phyloP scores from a whole-genome alignment of 2,329 filamentous ascomycete genomes.

The Aspergillus ustus region DNA sequence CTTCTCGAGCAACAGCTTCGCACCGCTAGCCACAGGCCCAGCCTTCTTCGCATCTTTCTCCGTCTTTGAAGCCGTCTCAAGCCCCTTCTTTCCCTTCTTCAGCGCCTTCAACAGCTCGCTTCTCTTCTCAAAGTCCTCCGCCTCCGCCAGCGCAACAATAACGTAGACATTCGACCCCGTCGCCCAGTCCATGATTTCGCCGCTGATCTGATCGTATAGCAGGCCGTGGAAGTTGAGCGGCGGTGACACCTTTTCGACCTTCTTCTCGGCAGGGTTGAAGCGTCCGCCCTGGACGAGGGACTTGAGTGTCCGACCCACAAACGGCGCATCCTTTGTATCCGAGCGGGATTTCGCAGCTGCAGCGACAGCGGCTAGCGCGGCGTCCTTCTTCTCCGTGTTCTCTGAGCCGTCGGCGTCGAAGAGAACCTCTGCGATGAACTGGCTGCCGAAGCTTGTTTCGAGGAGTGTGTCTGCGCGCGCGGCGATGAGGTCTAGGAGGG shows the following conservation, averaged over 20 bases:
- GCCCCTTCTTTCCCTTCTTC: slow-evolving; percentile 71
- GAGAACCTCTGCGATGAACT: slow-evolving; percentile 82
- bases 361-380: slow-evolving; percentile 71
- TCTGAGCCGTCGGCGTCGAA: slow-evolving; percentile 67
- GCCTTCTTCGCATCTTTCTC: slow-evolving; percentile 47
- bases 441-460: slow-evolving; percentile 79
- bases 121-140: slow-evolving; percentile 69
- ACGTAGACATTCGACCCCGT: slow-evolving; percentile 86
- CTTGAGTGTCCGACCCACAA: slow-evolving; percentile 84
- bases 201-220: slow-evolving; percentile 81
- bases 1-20: slow-evolving; percentile 44
- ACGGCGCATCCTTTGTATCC: slow-evolving; percentile 64
- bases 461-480: slow-evolving; percentile 70
- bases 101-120: slow-evolving; percentile 71
- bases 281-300: slow-evolving; percentile 86
- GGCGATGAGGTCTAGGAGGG: slow-evolving; percentile 74
- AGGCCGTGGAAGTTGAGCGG: slow-evolving; percentile 78
- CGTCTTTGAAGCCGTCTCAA: slow-evolving; percentile 63
- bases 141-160: slow-evolving; percentile 78
- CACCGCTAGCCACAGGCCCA: slow-evolving; percentile 52
- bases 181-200: slow-evolving; percentile 79
- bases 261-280: slow-evolving; percentile 76
- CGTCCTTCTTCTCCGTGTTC: slow-evolving; percentile 63
- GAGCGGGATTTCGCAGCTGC: slow-evolving; percentile 47
- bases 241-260: slow-evolving; percentile 72